A percentile compares a stretch with the other conserved stretches of the same genome.
Evolutionary conservation across 2,329 filamentous ascomycete genomes (phyloP).

Genomic region (Fusarium pseudoanthophilum): DNA sequence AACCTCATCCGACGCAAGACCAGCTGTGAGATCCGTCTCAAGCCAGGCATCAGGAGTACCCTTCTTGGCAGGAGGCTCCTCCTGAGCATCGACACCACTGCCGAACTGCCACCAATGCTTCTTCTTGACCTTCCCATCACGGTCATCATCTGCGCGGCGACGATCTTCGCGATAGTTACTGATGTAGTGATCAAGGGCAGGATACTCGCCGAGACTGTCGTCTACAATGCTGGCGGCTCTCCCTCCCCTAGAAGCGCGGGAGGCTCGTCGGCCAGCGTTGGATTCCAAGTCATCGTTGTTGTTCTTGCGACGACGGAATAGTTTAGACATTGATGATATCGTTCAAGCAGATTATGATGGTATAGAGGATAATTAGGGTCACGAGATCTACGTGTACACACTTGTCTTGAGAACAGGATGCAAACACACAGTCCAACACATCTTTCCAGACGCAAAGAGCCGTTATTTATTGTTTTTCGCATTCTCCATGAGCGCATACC

Average conservation of each 20-base stretch:
- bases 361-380: not conserved
- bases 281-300: conserved; percentile 20
- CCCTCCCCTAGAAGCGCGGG: conserved; percentile 17
- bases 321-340: conserved; percentile 3
- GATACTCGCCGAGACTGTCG: conserved; percentile 23
- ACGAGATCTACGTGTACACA: not conserved
- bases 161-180: conserved; percentile 33
- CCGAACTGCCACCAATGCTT: conserved; percentile 34
- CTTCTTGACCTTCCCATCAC: conserved; percentile 17
- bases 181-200: conserved; percentile 29
- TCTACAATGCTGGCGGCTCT: conserved; percentile 15
- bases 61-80: not conserved
- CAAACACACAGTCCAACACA: not conserved
- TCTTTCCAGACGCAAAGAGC: not conserved
- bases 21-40: conserved; percentile 17
- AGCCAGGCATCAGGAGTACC: conserved; percentile 25
- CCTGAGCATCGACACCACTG: not conserved
- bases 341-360: not conserved
- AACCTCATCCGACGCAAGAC: conserved; percentile 18
- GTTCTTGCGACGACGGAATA: conserved; percentile 27
- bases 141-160: conserved; percentile 10
- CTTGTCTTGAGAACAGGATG: not conserved
- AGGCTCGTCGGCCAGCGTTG: conserved; percentile 12
- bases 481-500: not conserved
- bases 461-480: not conserved